Conservation (phyloP, 176 grass and related monocot species). For the Rhynchospora pubera region DNA sequence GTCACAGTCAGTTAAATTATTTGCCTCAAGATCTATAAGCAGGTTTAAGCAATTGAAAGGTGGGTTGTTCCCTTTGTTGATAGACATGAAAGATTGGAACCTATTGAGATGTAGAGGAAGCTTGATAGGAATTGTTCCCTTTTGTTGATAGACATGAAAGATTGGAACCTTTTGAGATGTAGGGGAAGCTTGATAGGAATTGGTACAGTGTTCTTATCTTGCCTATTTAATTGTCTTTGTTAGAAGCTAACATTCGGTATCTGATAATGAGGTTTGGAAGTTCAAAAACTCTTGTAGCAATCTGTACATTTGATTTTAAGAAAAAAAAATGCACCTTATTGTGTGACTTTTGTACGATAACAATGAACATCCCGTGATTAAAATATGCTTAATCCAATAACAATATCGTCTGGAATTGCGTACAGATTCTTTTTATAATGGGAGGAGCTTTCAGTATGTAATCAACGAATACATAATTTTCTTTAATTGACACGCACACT, state of each 20-base stretch:
- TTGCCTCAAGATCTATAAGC: not conserved
- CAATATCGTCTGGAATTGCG: not conserved
- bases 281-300: not conserved
- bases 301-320: not conserved
- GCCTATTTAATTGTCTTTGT: constrained; percentile 1
- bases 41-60: constrained; percentile 1
- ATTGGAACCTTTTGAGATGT: not conserved
- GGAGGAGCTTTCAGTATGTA: not conserved
- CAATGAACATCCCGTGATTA: not conserved
- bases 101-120: not conserved
- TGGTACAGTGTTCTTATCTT: not conserved
- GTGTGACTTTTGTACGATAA: not conserved
- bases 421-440: not conserved
- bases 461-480: not conserved
- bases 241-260: not conserved
- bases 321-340: not conserved
- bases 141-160: too few relatives aligned
- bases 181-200: not conserved
- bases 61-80: not conserved
- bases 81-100: not conserved
- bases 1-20: not conserved
- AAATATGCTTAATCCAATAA: not conserved
- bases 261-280: not conserved
- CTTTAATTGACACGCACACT: not conserved
- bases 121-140: too few relatives aligned